Percentiles rank a stretch among this genome's conserved stretches.
Conservation (phyloP, 805 yeast genomes). For the Metschnikowia cubensis region DNA sequence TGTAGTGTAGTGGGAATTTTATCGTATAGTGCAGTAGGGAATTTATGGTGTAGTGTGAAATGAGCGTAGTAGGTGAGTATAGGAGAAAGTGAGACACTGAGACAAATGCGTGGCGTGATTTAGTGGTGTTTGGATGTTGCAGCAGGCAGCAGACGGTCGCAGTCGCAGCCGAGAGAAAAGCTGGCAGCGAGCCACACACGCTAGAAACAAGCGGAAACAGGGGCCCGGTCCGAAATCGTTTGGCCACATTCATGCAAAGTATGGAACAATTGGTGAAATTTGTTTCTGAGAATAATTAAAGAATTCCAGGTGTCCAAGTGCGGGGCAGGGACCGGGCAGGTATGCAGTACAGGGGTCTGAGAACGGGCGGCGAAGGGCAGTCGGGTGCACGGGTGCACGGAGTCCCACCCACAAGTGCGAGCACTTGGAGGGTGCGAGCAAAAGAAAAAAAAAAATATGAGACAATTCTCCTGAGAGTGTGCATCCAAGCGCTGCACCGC, state of each 20-base stretch:
- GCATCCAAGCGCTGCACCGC: background rate
- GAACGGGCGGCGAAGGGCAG: no score
- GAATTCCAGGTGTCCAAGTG: background rate
- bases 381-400: conserved; percentile 4
- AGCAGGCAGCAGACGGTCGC: background rate
- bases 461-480: conserved; percentile 4
- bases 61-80: no score
- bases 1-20: no score
- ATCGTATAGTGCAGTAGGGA: no score
- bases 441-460: background rate
- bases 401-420: background rate
- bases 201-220: background rate
- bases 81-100: no score
- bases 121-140: no score
- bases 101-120: no score
- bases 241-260: background rate
- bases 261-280: background rate
- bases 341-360: background rate
- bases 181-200: background rate
- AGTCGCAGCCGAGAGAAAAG: background rate
- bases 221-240: background rate
- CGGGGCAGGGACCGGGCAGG: background rate
- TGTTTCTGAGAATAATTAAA: background rate
- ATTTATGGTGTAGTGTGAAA: no score
- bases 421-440: background rate